phyloP scores from a whole-genome alignment of 169 alveolate genomes.

The Plasmodium vivax region DNA sequence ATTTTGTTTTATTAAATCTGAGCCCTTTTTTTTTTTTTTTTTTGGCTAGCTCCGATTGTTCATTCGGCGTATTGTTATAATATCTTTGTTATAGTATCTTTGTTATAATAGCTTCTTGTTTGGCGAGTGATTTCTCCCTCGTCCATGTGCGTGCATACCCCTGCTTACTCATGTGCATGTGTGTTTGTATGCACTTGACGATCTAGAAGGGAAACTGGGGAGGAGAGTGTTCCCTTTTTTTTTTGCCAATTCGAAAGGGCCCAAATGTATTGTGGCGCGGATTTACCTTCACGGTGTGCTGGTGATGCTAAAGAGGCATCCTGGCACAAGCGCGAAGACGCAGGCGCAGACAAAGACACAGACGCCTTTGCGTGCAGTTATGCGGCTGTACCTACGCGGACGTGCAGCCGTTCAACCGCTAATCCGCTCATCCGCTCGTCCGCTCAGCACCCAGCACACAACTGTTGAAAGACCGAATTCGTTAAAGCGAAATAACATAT shows the following conservation, averaged over 20 bases:
- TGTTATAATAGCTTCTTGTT: neutral
- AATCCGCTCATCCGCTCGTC: too few species aligned
- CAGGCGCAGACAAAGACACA: neutral
- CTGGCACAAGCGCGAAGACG: neutral
- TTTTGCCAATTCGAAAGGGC: neutral
- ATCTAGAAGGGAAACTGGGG: neutral
- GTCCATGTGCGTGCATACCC: neutral
- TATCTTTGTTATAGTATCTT: too few species aligned
- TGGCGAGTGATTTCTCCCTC: neutral
- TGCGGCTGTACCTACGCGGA: neutral
- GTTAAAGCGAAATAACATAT: neutral
- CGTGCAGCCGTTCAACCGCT: neutral
- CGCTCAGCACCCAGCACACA: neutral
- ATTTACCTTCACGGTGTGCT: neutral
- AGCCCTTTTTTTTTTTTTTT: neutral
- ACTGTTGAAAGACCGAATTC: neutral
- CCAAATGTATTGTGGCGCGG: neutral
- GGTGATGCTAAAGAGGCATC: neutral
- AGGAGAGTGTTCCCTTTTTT: neutral
- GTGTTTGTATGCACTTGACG: neutral
- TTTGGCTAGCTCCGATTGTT: neutral
- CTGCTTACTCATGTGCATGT: neutral
- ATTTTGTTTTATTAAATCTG: neutral
- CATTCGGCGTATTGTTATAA: neutral
- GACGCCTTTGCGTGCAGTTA: neutral